Evolutionary conservation across 2,329 filamentous ascomycete species (phyloP).

Genomic region (Epichloe scottii): DNA sequence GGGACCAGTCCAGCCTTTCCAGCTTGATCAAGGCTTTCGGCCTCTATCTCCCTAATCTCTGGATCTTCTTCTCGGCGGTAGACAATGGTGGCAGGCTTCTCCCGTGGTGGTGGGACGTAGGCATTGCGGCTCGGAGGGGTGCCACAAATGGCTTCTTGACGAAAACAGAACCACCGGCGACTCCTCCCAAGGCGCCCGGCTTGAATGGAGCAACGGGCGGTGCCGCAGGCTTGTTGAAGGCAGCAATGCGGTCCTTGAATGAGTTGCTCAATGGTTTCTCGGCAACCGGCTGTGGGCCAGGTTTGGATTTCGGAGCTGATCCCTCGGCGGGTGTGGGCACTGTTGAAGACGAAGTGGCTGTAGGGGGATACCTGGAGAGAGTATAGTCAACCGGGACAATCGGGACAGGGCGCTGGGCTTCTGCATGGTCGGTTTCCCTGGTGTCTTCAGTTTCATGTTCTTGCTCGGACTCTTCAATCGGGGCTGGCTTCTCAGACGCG

Average conservation of each 20-base stretch:
- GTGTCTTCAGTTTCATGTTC: conserved; percentile 25
- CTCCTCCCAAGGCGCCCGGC: conserved; percentile 49
- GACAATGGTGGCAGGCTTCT: conserved; percentile 58
- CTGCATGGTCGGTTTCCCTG: conserved; percentile 17
- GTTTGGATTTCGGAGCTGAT: conserved; percentile 23
- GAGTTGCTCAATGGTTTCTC: conserved; percentile 68
- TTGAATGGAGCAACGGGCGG: conserved; percentile 86
- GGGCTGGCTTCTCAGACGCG: conserved; percentile 13
- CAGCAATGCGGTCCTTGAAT: conserved; percentile 91
- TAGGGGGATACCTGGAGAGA: conserved; percentile 5
- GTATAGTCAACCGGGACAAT: conserved; percentile 15
- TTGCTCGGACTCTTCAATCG: conserved; percentile 9
- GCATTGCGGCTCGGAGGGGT: conserved; percentile 88
- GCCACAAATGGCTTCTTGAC: conserved; percentile 97
- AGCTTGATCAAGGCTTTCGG: conserved; percentile 52
- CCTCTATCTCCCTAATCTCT: conserved; percentile 51
- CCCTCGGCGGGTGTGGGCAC: conserved; percentile 27
- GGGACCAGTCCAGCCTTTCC: conserved; percentile 53
- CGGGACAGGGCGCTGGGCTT: conserved; percentile 23
- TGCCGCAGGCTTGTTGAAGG: conserved; percentile 84
- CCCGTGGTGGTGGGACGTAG: conserved; percentile 66
- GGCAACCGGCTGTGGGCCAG: conserved; percentile 48
- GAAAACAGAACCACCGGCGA: conserved; percentile 48
- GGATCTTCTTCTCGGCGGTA: conserved; percentile 86
- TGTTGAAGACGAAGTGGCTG: conserved; percentile 8